These are phyloP conservation scores for Lepidium didymum DNA, from an alignment of 345 rosid genomes.

Conservation along the genomic window DNA sequence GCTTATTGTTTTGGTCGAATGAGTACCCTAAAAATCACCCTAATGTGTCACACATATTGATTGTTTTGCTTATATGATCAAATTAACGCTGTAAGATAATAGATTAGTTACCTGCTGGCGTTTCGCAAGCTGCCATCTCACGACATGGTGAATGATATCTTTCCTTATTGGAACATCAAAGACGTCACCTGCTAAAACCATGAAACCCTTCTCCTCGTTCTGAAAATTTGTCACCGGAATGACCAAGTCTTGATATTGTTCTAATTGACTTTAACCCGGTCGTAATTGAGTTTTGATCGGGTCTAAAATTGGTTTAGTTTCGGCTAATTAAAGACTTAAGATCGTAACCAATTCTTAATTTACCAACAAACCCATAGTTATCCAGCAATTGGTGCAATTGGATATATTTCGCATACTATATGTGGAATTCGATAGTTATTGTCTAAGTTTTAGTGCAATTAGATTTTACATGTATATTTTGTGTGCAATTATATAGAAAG, in stretches of 20 bases:
- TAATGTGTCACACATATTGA: constrained; percentile 1
- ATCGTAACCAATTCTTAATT: too few species aligned
- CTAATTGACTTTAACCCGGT: too few species aligned
- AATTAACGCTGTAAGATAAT: not conserved
- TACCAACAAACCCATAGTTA: too few species aligned
- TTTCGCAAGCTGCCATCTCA: constrained; percentile 88
- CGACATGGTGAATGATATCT: constrained; percentile 86
- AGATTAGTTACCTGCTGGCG: constrained; percentile 58
- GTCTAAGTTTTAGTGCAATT: too few species aligned
- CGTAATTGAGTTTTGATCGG: too few species aligned
- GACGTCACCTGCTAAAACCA: constrained; percentile 88
- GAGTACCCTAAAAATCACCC: constrained; percentile 56
- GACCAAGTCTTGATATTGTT: constrained; percentile 66
- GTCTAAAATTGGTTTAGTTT: too few species aligned
- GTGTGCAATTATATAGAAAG: too few species aligned
- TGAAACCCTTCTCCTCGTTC: constrained; percentile 67
- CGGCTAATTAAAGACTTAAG: too few species aligned
- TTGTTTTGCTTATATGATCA: not conserved
- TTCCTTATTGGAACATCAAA: constrained; percentile 91
- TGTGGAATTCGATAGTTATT: too few species aligned
- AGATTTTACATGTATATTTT: too few species aligned
- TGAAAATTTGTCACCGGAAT: constrained; percentile 79
- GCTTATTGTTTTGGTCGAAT: constrained; percentile 87
- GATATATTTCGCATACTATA: too few species aligned
- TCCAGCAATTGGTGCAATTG: too few species aligned